These are phyloP conservation scores for Phaeosphaeria sp. DNA, from an alignment of 2,329 filamentous ascomycete genomes.

Conservation along the genomic window DNA sequence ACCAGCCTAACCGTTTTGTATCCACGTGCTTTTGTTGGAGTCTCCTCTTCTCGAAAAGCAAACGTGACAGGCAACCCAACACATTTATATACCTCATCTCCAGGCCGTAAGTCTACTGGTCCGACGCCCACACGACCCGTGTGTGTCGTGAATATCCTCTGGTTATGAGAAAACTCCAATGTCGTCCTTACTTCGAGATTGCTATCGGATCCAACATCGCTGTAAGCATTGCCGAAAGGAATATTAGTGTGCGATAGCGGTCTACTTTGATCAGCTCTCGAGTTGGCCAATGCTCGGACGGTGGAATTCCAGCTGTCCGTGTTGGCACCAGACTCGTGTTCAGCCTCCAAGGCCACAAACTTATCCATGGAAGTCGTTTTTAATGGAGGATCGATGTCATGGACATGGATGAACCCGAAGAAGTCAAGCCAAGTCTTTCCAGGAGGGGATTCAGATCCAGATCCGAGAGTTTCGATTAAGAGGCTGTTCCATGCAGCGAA, in stretches of 20 bases:
- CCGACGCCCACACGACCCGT: not conserved
- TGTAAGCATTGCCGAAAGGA: not conserved
- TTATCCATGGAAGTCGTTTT: not conserved
- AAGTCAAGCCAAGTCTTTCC: too few relatives aligned
- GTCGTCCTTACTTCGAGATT: not conserved
- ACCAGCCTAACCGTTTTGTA: not conserved
- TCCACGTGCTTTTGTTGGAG: not conserved
- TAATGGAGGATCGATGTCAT: too few relatives aligned
- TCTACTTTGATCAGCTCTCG: not conserved
- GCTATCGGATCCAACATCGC: not conserved
- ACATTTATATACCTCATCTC: not conserved
- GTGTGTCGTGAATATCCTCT: not conserved
- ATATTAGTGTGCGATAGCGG: not conserved
- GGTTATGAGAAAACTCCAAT: not conserved
- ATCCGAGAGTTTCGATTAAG: not conserved
- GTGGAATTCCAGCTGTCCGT: not conserved
- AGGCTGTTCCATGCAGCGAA: not conserved
- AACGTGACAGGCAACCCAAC: not conserved
- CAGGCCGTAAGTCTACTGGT: not conserved
- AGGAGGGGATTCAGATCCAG: too few relatives aligned
- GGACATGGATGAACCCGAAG: too few relatives aligned
- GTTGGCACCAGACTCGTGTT: not conserved
- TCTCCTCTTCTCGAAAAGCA: not conserved
- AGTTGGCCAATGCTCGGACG: not conserved
- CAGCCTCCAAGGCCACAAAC: not conserved